Evolutionary conservation across 2,329 filamentous ascomycete species (phyloP), one percentile per base, ranked within the genome.

Genomic region (Arthrobotrys iridis): DNA sequence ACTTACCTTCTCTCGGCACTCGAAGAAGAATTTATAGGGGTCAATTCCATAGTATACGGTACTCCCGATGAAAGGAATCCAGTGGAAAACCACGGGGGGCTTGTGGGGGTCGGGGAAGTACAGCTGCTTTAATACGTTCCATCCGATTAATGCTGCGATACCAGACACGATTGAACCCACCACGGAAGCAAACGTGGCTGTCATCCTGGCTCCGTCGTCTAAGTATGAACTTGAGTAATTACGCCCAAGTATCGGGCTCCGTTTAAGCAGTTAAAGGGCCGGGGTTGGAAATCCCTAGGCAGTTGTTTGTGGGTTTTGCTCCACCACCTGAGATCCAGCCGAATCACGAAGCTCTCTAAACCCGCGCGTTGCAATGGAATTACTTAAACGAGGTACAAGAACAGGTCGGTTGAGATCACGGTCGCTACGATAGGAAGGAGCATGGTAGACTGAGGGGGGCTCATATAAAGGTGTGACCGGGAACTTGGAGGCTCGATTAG

Each of bases 21-120:
- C 79, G 72, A 86, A 86, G 85, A 97, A 97, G 87, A 97, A 98
- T 59, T 85, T 86, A 80, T 92, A 93, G 13, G 94, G 94, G 81
- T 98, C 93, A 83, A 97, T 97, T 82, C 94, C 94, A 84, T 98
- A 99, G 46, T 88, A 91, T 80, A 98, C 86, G 74, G 95, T 97
- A 85, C 90, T 97, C 77, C 94, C 94, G 80, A 99, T 86, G 78
- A 96, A 83, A 72, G 91, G 92, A 80, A 94, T 86, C 87, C 88
- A 91, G 82, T 93, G 90, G 82, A 93, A 94, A 77, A 94, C 91
- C 70, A 93, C 79, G 0, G 91, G 91, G 28, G 91, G 91, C 82
- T 93, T 91, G 81, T 93, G 91, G 59, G 90, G 88, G 79, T 93
- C 94, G 84, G 88, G 91, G 84, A 93, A 88, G 77, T 97, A 84